Evolutionary conservation across 2,329 filamentous ascomycete species (phyloP), one percentile per base, ranked within the genome.

Genomic region (Nemania diffusa): DNA sequence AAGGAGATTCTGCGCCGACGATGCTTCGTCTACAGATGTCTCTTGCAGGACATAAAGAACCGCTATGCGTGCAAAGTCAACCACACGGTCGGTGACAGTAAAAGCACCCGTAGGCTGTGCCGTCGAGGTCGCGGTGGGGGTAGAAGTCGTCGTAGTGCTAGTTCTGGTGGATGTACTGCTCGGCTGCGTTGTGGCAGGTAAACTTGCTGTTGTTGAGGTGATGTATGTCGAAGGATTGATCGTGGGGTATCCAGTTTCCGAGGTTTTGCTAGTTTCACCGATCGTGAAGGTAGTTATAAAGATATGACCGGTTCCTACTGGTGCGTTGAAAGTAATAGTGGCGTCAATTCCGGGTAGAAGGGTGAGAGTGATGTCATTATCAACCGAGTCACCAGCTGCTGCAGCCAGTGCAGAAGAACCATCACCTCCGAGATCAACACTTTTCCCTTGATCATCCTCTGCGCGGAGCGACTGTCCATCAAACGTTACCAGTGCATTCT

Each of bases 401-500:
- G 62, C 69, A 59, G 64, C 73, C 48, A 66, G 69, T n/a, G 71
- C 57, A 24, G 60, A 60, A n/a, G 70, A 58, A 24, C 73, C 69
- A 27, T 74, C 67, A 20, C 71, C 72, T 20, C 71, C 70, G 2
- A 71, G 56, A 13, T 73, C 73, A 6, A 71, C 66, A 6, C 76
- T 76, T 44, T 76, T 73, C 5, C 75, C 69, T 17, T 76, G 67
- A 4, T 70, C 73, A 15, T 72, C 74, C 20, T 78, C 78, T 15
- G 75, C 71, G 32, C 82, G 79, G 3, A 79, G 76, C 1, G 81
- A 79, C 62, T 79, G 79, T 4, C 90, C 91, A 72, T 92, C 87
- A 78, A 97, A 97, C 0, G 92, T 93, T 17, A 98, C 91, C 3
- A 99, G 84, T 0, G 93, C 91, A 74, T 98, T 98, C 78, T 97